phyloP scores from a whole-genome alignment of 257 asterid species.

The Solanum pimpinellifolium region DNA sequence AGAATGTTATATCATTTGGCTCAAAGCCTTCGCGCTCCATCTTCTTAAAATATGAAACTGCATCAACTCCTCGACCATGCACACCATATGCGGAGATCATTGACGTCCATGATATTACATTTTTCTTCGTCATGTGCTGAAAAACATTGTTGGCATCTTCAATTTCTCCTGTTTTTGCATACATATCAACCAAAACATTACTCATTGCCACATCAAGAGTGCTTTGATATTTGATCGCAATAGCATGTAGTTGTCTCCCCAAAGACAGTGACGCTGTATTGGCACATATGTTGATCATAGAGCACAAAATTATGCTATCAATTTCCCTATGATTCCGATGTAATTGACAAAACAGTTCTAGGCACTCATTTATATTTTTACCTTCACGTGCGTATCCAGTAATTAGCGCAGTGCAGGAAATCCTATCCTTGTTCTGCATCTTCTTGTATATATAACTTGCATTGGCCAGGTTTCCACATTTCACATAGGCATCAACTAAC shows the following conservation, averaged over 20 bases:
- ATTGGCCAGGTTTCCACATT: slow-evolving; percentile 26
- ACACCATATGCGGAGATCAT: slow-evolving; percentile 35
- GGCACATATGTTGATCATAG: slow-evolving; percentile 42
- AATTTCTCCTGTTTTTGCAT: slow-evolving; percentile 48
- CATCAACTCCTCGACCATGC: slow-evolving; percentile 35
- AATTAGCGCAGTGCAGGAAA: slow-evolving; percentile 50
- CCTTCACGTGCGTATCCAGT: slow-evolving; percentile 37
- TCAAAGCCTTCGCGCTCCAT: slow-evolving; percentile 35
- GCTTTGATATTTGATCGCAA: slow-evolving; percentile 17
- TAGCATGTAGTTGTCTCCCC: slow-evolving; percentile 37
- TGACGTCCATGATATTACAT: slow-evolving; percentile 51
- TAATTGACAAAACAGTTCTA: slow-evolving; percentile 20
- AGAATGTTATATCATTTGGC: slow-evolving; percentile 41
- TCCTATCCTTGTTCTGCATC: slow-evolving; percentile 29
- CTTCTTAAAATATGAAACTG: slow-evolving; percentile 23
- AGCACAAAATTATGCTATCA: slow-evolving; percentile 28
- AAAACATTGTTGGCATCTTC: slow-evolving; percentile 34
- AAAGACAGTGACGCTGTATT: slow-evolving; percentile 24
- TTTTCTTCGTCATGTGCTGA: slow-evolving; percentile 31
- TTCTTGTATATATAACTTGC: slow-evolving; percentile 27
- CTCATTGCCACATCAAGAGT: slow-evolving; percentile 17
- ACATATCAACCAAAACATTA: slow-evolving; percentile 53
- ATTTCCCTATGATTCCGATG: slow-evolving; percentile 9
- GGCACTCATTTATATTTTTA: slow-evolving; percentile 10
- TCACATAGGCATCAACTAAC: slow-evolving; percentile 34